A percentile compares a stretch with the other conserved stretches of the same genome.
phyloP scores from a whole-genome alignment of 768 basidiomycete genomes.

The Hygrocybe punicea region DNA sequence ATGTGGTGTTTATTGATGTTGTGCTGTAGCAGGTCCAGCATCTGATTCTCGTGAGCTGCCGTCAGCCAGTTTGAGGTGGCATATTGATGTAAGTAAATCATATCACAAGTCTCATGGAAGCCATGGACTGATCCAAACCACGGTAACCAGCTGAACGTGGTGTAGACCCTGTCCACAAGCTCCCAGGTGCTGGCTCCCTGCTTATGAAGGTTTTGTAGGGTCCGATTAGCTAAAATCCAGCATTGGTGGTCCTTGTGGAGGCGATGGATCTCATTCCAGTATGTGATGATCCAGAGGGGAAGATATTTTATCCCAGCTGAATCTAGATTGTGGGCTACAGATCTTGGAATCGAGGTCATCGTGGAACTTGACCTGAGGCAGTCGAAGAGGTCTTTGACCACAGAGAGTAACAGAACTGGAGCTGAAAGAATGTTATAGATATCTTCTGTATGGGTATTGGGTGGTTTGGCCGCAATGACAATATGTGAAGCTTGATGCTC shows the following conservation, averaged over 20 bases:
- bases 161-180: neutral
- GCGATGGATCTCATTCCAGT: neutral
- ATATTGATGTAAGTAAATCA: slow-evolving; percentile 12
- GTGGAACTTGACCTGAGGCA: neutral
- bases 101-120: slow-evolving; percentile 10
- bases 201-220: neutral
- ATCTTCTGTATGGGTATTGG: neutral
- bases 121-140: slow-evolving; percentile 16
- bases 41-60: slow-evolving; percentile 18
- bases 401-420: too few relatives aligned
- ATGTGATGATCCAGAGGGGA: neutral
- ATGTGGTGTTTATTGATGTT: slow-evolving; percentile 8
- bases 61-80: slow-evolving; percentile 18
- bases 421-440: too few relatives aligned
- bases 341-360: neutral
- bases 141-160: slow-evolving; percentile 6
- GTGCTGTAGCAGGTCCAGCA: slow-evolving; percentile 18
- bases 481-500: neutral
- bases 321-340: neutral
- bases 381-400: neutral
- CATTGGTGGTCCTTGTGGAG: neutral
- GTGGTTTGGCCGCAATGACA: neutral
- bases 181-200: neutral
- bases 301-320: neutral
- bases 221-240: neutral